Percentiles rank a stretch among this genome's conserved stretches.
Conservation (phyloP, 441 rosid genomes). For the Croton laevigatus region DNA sequence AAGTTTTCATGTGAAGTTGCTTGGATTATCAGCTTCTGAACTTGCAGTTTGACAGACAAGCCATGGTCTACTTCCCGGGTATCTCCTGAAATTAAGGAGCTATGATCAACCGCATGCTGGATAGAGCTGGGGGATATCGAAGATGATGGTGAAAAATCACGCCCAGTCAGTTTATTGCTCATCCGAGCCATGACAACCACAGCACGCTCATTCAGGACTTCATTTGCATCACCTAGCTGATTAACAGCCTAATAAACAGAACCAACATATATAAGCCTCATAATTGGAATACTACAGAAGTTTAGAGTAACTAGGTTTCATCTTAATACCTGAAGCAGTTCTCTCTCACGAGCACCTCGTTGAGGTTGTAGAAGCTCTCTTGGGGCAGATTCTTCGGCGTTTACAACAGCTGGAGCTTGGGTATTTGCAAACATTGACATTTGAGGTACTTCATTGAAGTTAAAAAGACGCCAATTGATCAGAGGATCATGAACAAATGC, state of each 20-base stretch:
- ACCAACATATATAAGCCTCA: slow-evolving; percentile 14
- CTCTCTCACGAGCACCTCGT: slow-evolving; percentile 93
- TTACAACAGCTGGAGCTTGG: slow-evolving; percentile 60
- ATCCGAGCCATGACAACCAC: slow-evolving; percentile 96
- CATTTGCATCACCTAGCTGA: slow-evolving; percentile 98
- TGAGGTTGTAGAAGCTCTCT: slow-evolving; percentile 91
- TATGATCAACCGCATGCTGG: slow-evolving; percentile 61
- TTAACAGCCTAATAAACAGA: slow-evolving; percentile 69
- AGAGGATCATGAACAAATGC: slow-evolving; percentile 99
- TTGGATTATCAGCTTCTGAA: slow-evolving; percentile 85
- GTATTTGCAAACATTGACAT: slow-evolving; percentile 59
- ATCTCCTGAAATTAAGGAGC: slow-evolving; percentile 71
- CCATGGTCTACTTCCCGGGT: slow-evolving; percentile 90
- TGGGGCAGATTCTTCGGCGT: slow-evolving; percentile 61
- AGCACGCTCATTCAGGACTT: slow-evolving; percentile 92
- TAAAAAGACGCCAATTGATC: slow-evolving; percentile 99
- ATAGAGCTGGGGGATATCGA: slow-evolving; percentile 41
- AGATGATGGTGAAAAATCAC: slow-evolving; percentile 74
- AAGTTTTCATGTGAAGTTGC: slow-evolving; percentile 89
- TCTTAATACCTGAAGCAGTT: slow-evolving; percentile 80
- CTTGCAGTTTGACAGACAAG: slow-evolving; percentile 92
- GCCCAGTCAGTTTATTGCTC: slow-evolving; percentile 95
- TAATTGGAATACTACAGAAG: background rate
- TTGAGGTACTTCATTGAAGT: slow-evolving; percentile 96
- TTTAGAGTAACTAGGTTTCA: background rate